Conservation (phyloP, 148 eudicot genomes). For the Polygonum maritimum region DNA sequence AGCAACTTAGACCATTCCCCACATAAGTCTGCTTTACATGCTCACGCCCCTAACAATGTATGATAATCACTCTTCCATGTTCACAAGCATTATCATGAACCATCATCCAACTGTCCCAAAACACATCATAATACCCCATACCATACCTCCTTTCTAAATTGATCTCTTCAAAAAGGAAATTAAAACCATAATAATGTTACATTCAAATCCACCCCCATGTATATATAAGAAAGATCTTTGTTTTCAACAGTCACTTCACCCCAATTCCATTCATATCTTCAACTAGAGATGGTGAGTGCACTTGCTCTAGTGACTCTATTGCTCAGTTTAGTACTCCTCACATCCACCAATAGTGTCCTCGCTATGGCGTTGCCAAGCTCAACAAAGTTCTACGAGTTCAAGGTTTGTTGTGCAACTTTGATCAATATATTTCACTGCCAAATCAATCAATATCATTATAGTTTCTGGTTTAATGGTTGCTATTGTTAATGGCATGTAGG, state of each 20-base stretch:
- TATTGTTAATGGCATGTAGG: conserved; percentile 15
- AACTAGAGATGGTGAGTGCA: neutral
- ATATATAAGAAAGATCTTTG: no score
- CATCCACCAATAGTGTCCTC: neutral
- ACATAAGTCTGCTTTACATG: neutral
- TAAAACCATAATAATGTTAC: no score
- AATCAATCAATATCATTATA: neutral
- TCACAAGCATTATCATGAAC: neutral
- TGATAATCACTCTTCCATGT: neutral
- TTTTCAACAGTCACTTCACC: neutral
- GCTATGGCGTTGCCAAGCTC: neutral
- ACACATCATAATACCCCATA: neutral
- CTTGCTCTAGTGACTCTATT: neutral
- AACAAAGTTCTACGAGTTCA: neutral
- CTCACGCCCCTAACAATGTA: neutral
- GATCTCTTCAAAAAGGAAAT: no score
- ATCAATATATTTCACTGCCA: neutral
- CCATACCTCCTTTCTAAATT: neutral
- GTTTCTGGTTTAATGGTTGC: neutral
- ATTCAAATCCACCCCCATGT: no score
- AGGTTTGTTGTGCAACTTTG: neutral
- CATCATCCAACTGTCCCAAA: neutral
- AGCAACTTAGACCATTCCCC: neutral
- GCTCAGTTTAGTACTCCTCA: neutral
- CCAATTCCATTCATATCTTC: neutral